Conservation (phyloP, 2,329 filamentous ascomycete genomes). For the Alternaria solani region DNA sequence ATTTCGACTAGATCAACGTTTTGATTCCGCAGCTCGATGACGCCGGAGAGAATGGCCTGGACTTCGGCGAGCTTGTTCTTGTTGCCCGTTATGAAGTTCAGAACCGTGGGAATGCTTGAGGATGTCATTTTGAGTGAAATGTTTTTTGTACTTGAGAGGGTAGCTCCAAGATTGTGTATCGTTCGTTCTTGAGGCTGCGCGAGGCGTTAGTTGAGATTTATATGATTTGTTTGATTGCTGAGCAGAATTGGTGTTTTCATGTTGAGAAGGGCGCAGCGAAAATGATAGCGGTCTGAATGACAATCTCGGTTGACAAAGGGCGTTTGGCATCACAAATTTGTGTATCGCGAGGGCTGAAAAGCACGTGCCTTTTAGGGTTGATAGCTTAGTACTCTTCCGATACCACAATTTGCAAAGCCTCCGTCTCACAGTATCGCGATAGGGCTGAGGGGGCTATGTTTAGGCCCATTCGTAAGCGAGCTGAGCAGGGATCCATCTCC, state of each 20-base stretch:
- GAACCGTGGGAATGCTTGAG: slow-evolving; percentile 52
- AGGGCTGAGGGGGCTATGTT: slow-evolving; percentile 19
- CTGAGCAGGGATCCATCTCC: slow-evolving; percentile 13
- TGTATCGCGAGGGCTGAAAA: neutral
- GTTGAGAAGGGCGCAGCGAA: slow-evolving; percentile 6
- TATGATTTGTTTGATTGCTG: slow-evolving; percentile 17
- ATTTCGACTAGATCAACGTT: slow-evolving; percentile 85
- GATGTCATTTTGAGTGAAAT: slow-evolving; percentile 21
- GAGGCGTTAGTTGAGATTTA: neutral
- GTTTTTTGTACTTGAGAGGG: neutral
- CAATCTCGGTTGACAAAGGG: slow-evolving; percentile 4
- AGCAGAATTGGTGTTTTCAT: slow-evolving; percentile 18
- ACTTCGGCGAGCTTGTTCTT: slow-evolving; percentile 90
- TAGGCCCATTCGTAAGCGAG: slow-evolving; percentile 18
- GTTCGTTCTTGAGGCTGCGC: neutral
- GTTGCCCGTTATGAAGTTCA: slow-evolving; percentile 98
- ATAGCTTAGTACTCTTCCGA: slow-evolving; percentile 1
- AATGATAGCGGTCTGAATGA: neutral
- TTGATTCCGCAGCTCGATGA: slow-evolving; percentile 76
- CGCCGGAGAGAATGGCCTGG: slow-evolving; percentile 77
- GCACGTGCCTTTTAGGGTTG: slow-evolving; percentile 6
- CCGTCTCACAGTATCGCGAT: slow-evolving; percentile 4
- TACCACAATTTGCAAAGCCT: slow-evolving; percentile 4
- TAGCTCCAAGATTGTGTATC: neutral
- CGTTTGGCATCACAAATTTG: neutral